Percentiles rank a stretch among this genome's conserved stretches.
These are phyloP conservation scores for Penicillium pulvis DNA, from an alignment of 495 filamentous ascomycete genomes.

Conservation along the genomic window DNA sequence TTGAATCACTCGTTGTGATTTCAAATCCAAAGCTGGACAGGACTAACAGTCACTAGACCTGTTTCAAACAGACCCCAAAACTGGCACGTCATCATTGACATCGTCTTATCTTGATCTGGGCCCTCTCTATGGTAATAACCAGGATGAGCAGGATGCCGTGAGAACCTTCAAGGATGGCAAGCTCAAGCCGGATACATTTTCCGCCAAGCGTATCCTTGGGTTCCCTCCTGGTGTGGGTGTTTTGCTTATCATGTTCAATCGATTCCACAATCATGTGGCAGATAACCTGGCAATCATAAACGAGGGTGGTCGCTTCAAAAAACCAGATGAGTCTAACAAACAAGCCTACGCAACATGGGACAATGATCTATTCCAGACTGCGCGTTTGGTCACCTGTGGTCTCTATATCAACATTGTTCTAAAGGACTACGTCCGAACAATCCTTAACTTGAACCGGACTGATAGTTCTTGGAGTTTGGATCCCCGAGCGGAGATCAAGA, in stretches of 20 bases:
- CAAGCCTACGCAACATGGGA: slow-evolving; percentile 67
- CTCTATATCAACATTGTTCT: slow-evolving; percentile 79
- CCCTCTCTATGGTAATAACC: slow-evolving; percentile 83
- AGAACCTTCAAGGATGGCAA: slow-evolving; percentile 80
- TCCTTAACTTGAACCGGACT: slow-evolving; percentile 73
- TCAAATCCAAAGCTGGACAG: background rate
- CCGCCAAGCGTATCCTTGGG: slow-evolving; percentile 74
- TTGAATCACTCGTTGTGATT: background rate
- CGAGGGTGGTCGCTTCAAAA: slow-evolving; percentile 58
- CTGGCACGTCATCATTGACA: slow-evolving; percentile 64
- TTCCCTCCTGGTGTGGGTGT: slow-evolving; percentile 83
- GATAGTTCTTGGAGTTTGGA: slow-evolving; percentile 75
- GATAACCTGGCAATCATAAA: slow-evolving; percentile 62
- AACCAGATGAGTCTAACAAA: slow-evolving; percentile 46
- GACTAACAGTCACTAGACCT: slow-evolving; percentile 40
- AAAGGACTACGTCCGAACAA: slow-evolving; percentile 80
- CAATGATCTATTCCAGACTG: slow-evolving; percentile 77
- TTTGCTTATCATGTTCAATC: slow-evolving; percentile 70
- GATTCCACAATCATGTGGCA: slow-evolving; percentile 77
- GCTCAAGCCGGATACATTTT: slow-evolving; percentile 81
- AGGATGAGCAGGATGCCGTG: slow-evolving; percentile 71
- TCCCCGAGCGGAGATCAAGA: slow-evolving; percentile 60
- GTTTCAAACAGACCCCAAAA: slow-evolving; percentile 61
- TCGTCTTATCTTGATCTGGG: slow-evolving; percentile 85
- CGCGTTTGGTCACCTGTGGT: slow-evolving; percentile 70